phyloP scores from a whole-genome alignment of 2,329 filamentous ascomycete species.

The Penicillium sclerotigenum region DNA sequence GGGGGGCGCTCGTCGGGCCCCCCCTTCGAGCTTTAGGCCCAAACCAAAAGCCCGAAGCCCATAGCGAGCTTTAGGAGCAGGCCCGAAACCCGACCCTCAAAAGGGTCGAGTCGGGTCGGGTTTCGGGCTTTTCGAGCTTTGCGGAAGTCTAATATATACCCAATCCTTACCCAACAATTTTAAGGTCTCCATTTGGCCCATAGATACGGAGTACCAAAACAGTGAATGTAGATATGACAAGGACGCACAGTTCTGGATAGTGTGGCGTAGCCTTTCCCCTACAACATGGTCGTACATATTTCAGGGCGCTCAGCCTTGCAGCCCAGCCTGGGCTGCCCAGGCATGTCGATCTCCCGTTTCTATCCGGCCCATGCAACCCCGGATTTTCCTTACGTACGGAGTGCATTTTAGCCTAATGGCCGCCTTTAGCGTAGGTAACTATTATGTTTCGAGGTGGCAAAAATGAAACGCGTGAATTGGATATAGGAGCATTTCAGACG shows the following conservation, averaged over 20 bases:
- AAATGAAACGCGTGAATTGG: background rate
- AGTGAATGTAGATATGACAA: background rate
- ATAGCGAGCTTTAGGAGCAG: too few relatives aligned
- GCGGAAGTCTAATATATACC: too few relatives aligned
- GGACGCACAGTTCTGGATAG: background rate
- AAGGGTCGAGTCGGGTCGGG: too few relatives aligned
- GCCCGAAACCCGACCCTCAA: too few relatives aligned
- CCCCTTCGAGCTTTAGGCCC: too few relatives aligned
- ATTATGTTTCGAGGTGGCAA: too few relatives aligned
- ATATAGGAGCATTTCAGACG: background rate
- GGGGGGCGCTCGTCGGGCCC: too few relatives aligned
- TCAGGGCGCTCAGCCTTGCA: background rate
- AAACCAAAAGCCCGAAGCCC: too few relatives aligned
- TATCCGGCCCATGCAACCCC: background rate
- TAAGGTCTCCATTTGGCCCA: background rate
- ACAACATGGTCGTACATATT: background rate
- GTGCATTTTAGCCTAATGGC: background rate
- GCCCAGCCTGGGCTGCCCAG: too few relatives aligned
- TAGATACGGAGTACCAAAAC: background rate
- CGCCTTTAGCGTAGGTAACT: background rate
- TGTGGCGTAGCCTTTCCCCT: background rate
- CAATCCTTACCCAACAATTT: background rate
- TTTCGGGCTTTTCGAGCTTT: too few relatives aligned
- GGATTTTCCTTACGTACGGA: background rate
- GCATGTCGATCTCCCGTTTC: background rate